A percentile compares a stretch with the other conserved stretches of the same genome.
These are phyloP conservation scores for Eutrema japonicum DNA, from an alignment of 345 rosid species.

Conservation along the genomic window DNA sequence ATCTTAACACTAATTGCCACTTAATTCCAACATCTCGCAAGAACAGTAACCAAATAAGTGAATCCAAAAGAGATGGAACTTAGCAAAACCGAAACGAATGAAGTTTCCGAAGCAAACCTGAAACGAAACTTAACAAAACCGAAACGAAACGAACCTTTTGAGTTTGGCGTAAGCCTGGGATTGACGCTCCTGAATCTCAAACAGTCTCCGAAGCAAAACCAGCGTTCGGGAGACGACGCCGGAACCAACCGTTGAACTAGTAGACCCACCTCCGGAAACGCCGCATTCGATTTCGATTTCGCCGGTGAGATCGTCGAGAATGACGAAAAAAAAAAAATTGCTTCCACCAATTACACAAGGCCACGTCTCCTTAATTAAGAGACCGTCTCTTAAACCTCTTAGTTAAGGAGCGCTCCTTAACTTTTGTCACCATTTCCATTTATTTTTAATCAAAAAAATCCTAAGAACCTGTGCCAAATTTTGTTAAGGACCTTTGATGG, in stretches of 20 bases:
- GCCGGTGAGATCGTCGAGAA: slow-evolving; percentile 15
- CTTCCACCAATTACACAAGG: too few relatives aligned
- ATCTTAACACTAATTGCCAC: too few relatives aligned
- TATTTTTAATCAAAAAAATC: too few relatives aligned
- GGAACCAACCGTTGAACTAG: slow-evolving; percentile 1
- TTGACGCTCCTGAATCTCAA: slow-evolving; percentile 77
- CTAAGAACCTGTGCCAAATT: too few relatives aligned
- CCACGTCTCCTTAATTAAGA: too few relatives aligned
- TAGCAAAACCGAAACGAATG: background rate
- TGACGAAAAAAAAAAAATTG: too few relatives aligned
- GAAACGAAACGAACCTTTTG: slow-evolving; percentile 52
- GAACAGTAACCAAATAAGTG: background rate
- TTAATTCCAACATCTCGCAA: background rate
- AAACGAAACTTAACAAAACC: too few relatives aligned
- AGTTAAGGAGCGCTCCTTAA: too few relatives aligned
- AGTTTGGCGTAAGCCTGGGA: slow-evolving; percentile 86
- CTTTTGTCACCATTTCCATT: too few relatives aligned
- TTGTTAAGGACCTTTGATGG: too few relatives aligned
- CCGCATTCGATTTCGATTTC: slow-evolving; percentile 23
- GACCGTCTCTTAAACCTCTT: too few relatives aligned
- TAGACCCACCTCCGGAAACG: slow-evolving; percentile 7
- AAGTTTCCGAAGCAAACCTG: background rate
- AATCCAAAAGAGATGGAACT: background rate
- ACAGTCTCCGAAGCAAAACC: slow-evolving; percentile 62
- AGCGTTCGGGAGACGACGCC: slow-evolving; percentile 47